phyloP scores from a whole-genome alignment of 257 asterid genomes.

The Nicotiana tomentosiformis region DNA sequence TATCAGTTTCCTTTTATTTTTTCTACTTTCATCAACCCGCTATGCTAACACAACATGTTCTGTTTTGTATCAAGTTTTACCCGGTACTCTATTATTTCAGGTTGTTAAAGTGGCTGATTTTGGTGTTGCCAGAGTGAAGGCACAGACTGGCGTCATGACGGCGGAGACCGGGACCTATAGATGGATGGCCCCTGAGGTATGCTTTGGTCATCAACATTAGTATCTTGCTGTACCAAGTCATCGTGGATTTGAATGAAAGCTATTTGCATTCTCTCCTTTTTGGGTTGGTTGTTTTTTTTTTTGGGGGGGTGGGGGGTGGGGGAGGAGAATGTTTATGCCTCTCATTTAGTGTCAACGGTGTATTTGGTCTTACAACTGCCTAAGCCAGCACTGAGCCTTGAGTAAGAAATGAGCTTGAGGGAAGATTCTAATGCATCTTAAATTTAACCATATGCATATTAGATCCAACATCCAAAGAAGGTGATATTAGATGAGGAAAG shows the following conservation, averaged over 20 bases:
- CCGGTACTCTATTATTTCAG: conserved; percentile 26
- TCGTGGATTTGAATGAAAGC: not conserved
- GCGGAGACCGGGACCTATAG: conserved; percentile 98
- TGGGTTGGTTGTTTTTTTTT: no score
- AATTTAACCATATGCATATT: not conserved
- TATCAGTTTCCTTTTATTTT: not conserved
- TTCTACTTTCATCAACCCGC: not conserved
- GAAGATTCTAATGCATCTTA: not conserved
- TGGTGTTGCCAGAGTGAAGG: conserved; percentile 97
- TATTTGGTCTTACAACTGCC: not conserved
- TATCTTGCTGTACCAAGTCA: not conserved
- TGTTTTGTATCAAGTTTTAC: not conserved
- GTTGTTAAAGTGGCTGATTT: conserved; percentile 98
- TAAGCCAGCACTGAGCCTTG: not conserved
- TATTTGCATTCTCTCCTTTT: no score
- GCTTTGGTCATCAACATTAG: conserved; percentile 13
- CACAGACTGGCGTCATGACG: conserved; percentile 97
- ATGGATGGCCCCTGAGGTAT: conserved; percentile 99
- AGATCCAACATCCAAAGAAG: not conserved
- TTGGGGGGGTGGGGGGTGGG: no score
- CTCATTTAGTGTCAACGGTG: not conserved
- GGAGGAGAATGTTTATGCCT: no score
- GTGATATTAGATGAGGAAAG: not conserved
- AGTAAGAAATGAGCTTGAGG: not conserved
- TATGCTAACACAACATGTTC: not conserved